phyloP scores from a whole-genome alignment of 139 green algal genomes.

The Mesotaenium endlicherianum region DNA sequence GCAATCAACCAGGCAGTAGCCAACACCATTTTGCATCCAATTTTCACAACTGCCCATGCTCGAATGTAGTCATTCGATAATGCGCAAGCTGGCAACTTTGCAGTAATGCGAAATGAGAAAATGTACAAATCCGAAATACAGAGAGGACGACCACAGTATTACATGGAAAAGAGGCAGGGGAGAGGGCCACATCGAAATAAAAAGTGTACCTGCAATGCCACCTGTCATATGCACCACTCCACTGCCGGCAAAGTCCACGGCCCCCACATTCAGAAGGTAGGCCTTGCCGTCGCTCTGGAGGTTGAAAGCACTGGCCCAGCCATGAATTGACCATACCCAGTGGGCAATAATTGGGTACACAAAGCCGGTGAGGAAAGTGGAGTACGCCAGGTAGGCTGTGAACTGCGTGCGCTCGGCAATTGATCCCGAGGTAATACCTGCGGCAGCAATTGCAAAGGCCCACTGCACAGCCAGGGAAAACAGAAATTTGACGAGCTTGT shows the following conservation, averaged over 20 bases:
- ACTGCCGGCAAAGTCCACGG: conserved; percentile 58
- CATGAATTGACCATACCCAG: conserved; percentile 59
- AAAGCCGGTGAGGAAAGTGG: conserved; percentile 60
- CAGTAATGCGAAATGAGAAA: too few relatives aligned
- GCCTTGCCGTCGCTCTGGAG: too few relatives aligned
- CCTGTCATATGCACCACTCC: conserved; percentile 69
- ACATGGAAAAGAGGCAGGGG: conserved; percentile 32
- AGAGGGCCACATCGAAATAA: too few relatives aligned
- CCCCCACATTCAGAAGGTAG: conserved; percentile 27
- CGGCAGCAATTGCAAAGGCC: conserved; percentile 44
- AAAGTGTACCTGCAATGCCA: conserved; percentile 52
- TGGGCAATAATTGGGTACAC: conserved; percentile 66
- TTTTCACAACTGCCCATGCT: too few relatives aligned
- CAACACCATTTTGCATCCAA: too few relatives aligned
- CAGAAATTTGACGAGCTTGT: too few relatives aligned
- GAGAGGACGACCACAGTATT: background rate
- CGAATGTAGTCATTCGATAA: too few relatives aligned
- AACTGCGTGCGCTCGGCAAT: conserved; percentile 52
- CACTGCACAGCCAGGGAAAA: conserved; percentile 37
- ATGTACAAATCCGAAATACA: background rate
- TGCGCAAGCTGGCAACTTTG: background rate
- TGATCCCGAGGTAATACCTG: conserved; percentile 46
- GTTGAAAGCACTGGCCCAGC: conserved; percentile 57
- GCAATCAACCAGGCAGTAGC: too few relatives aligned
- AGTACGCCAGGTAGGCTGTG: conserved; percentile 62